These are phyloP conservation scores for Aspergillus hancockii DNA, from an alignment of 495 filamentous ascomycete genomes.

Conservation along the genomic window DNA sequence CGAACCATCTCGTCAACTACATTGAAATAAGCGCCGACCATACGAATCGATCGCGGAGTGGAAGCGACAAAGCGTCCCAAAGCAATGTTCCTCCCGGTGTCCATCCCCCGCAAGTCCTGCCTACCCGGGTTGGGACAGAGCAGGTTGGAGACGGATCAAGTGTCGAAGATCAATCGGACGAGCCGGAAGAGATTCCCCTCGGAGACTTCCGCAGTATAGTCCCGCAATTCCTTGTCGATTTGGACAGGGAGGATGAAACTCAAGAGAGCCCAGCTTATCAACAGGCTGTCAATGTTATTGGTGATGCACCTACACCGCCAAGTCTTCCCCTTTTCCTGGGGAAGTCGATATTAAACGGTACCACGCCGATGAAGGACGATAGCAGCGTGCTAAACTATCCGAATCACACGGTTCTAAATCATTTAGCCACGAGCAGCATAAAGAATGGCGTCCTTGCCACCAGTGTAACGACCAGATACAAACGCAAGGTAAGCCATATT, in stretches of 20 bases:
- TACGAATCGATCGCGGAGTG: constrained; percentile 39
- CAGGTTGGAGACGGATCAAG: constrained; percentile 41
- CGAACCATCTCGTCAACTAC: constrained; percentile 96
- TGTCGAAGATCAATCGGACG: constrained; percentile 42
- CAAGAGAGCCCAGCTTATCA: constrained; percentile 69
- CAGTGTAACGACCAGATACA: constrained; percentile 94
- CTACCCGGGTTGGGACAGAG: constrained; percentile 37
- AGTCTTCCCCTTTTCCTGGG: constrained; percentile 87
- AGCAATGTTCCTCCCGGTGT: constrained; percentile 36
- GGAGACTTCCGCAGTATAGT: constrained; percentile 60
- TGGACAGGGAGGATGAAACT: constrained; percentile 79
- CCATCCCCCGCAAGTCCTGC: constrained; percentile 48
- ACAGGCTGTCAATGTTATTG: constrained; percentile 67
- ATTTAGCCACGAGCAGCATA: constrained; percentile 97
- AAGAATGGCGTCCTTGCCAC: constrained; percentile 95
- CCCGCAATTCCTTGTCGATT: constrained; percentile 81
- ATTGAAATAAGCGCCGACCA: constrained; percentile 88
- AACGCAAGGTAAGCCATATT: constrained; percentile 72
- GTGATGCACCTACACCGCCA: constrained; percentile 78
- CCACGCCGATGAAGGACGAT: constrained; percentile 91
- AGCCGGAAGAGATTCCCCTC: constrained; percentile 49
- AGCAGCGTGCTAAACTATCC: constrained; percentile 94
- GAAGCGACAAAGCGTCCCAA: constrained; percentile 29
- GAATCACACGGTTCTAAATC: constrained; percentile 95
- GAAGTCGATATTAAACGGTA: constrained; percentile 91